These are phyloP conservation scores for Thermothielavioides terrestris DNA, from an alignment of 495 filamentous ascomycete genomes.

Conservation along the genomic window DNA sequence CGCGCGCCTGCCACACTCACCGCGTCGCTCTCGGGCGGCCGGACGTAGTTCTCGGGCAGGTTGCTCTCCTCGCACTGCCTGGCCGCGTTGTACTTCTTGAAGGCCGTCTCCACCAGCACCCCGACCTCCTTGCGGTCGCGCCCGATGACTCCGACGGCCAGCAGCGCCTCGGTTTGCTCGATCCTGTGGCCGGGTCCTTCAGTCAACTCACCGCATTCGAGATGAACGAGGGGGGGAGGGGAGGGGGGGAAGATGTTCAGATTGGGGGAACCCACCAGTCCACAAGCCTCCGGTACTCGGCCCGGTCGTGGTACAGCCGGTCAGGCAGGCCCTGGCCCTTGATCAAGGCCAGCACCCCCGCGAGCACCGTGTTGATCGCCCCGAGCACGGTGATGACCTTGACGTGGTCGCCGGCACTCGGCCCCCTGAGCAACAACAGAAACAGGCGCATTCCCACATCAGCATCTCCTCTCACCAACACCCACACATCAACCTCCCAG, in stretches of 20 bases:
- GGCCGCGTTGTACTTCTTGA: conserved; percentile 38
- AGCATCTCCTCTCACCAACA: too few species aligned
- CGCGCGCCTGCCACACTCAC: neutral
- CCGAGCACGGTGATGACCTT: conserved; percentile 37
- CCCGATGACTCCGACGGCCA: conserved; percentile 36
- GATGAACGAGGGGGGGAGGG: neutral
- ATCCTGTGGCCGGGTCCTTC: conserved; percentile 20
- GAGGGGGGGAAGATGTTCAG: neutral
- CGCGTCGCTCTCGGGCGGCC: neutral
- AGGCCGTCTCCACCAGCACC: conserved; percentile 35
- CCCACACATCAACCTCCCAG: too few species aligned
- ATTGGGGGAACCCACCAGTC: conserved; percentile 12
- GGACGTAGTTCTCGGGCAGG: conserved; percentile 34
- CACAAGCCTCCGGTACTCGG: conserved; percentile 35
- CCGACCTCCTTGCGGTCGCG: conserved; percentile 37
- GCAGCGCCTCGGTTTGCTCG: conserved; percentile 28
- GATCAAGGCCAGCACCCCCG: conserved; percentile 40
- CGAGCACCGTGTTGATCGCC: conserved; percentile 42
- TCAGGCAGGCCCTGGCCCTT: conserved; percentile 38
- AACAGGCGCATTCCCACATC: neutral
- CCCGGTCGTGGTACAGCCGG: conserved; percentile 31
- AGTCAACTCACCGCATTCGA: neutral
- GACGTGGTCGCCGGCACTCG: conserved; percentile 30
- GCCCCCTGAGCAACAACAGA: conserved; percentile 18
- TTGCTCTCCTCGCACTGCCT: conserved; percentile 38